Evolutionary conservation across 73 alveolate genomes (phyloP).

Genomic region (Paramecium sexaurelia): DNA sequence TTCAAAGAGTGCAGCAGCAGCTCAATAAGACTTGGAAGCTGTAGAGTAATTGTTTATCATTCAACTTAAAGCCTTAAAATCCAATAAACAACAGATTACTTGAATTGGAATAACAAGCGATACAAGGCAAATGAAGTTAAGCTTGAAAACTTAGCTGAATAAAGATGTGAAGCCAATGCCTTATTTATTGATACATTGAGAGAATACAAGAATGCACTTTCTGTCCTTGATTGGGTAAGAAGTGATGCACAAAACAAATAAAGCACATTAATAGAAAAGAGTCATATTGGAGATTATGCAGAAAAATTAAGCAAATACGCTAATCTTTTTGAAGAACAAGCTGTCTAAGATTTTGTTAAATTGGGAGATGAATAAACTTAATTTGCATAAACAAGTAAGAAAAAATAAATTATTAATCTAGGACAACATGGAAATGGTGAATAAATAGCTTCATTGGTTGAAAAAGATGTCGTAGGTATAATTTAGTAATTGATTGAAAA

Average conservation of each 20-base stretch:
- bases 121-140: slow-evolving; percentile 50
- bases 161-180: slow-evolving; percentile 57
- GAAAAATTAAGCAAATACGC: slow-evolving; percentile 46
- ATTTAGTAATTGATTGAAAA: slow-evolving; percentile 28
- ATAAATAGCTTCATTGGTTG: slow-evolving; percentile 15
- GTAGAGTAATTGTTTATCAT: slow-evolving; percentile 31
- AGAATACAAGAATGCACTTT: slow-evolving; percentile 56
- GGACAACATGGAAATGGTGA: background rate
- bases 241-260: slow-evolving; percentile 50
- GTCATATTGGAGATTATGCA: slow-evolving; percentile 44
- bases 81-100: slow-evolving; percentile 52
- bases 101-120: slow-evolving; percentile 54
- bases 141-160: slow-evolving; percentile 47
- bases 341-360: slow-evolving; percentile 39
- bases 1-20: slow-evolving; percentile 46
- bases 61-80: slow-evolving; percentile 9
- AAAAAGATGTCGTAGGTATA: slow-evolving; percentile 42
- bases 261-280: background rate
- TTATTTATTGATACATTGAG: slow-evolving; percentile 46
- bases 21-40: slow-evolving; percentile 40
- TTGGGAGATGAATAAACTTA: slow-evolving; percentile 28
- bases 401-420: background rate
- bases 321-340: slow-evolving; percentile 54
- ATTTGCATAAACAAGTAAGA: background rate
- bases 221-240: slow-evolving; percentile 51